A percentile compares a stretch with the other conserved stretches of the same genome.
These are phyloP conservation scores for Wickerhamomyces canadensis DNA, from an alignment of 805 yeast genomes.

Conservation along the genomic window DNA sequence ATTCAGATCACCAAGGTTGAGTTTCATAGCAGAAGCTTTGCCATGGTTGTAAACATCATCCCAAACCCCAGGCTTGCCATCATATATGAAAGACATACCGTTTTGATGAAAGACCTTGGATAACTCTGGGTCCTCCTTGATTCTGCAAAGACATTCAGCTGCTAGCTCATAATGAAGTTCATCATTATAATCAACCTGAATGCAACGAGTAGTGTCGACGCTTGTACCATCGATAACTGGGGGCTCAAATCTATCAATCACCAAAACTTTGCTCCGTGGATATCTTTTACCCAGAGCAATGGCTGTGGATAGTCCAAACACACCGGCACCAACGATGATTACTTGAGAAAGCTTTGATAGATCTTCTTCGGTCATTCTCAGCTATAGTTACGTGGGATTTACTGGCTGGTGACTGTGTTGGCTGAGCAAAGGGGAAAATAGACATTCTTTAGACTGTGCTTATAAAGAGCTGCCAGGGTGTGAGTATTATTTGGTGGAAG, in stretches of 20 bases:
- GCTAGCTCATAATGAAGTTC: constrained; percentile 8
- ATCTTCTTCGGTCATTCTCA: no score
- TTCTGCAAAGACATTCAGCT: constrained; percentile 6
- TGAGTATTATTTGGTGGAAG: no score
- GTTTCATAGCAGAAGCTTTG: background rate
- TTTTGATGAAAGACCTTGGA: constrained; percentile 8
- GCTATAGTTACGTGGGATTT: no score
- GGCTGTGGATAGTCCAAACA: constrained; percentile 44
- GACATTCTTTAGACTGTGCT: no score
- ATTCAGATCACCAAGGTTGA: background rate
- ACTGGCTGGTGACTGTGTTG: no score
- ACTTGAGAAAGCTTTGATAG: constrained; percentile 22
- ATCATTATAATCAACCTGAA: constrained; percentile 11
- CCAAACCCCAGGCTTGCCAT: constrained; percentile 2
- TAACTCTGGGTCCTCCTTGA: constrained; percentile 8
- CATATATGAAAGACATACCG: constrained; percentile 13
- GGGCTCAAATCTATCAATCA: constrained; percentile 15
- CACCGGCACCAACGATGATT: constrained; percentile 42
- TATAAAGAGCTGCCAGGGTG: no score
- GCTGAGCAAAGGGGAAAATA: no score
- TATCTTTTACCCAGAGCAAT: constrained; percentile 25
- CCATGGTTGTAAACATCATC: background rate
- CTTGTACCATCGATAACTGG: constrained; percentile 14
- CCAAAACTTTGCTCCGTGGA: constrained; percentile 6
- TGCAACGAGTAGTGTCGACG: constrained; percentile 14